Evolutionary conservation across 2,329 filamentous ascomycete species (phyloP), one percentile per base, ranked within the genome.

Genomic region (Dactylellina drechsleri): DNA sequence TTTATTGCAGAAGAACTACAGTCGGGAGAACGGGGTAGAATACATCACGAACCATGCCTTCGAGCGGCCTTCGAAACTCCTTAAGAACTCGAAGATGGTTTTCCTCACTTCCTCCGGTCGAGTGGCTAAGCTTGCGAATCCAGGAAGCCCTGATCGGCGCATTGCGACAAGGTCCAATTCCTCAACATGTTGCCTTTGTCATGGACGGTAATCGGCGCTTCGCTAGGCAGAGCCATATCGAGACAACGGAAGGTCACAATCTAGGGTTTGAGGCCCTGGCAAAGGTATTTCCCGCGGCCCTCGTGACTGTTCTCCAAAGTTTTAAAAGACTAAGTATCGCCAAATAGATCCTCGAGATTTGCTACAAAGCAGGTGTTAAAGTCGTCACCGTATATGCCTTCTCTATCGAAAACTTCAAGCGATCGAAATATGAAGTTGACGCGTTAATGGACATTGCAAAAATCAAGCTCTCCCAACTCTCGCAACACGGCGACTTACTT

Each of bases 171-270:
- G 95, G 95, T 0, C 92, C 93, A 1, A 90, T 99, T 66, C 95
- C 95, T 8, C 90, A 92, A 80, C 95, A 99, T 87, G 88, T 99
- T 75, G 95, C 95, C n/a, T 99, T 99, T 81, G 94, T 97, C 79
- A 99, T 99, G 95, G 95, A 99, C 82, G 95, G 95, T 66, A 99
- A 99, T 83, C 86, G 95, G 80, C 90, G 95, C 53, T 99, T 96
- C 84, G 95, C 95, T 13, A 87, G 92, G 76, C 91, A 87, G 77
- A 92, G 95, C 83, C 89, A 94, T 77, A 97, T 99, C 81, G 95
- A 99, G 84, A 97, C 93, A 0, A 90, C 98, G 40, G 94, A 99
- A 83, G 95, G 95, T 23, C 95, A 99, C 82, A 93, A 97, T 81
- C 84, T 96, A 79, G 95, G 95, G 1, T 99, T 98, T 79, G 95